Conservation (phyloP, 1,139 yeast species). For the Debaryomycetaceae sp. region DNA sequence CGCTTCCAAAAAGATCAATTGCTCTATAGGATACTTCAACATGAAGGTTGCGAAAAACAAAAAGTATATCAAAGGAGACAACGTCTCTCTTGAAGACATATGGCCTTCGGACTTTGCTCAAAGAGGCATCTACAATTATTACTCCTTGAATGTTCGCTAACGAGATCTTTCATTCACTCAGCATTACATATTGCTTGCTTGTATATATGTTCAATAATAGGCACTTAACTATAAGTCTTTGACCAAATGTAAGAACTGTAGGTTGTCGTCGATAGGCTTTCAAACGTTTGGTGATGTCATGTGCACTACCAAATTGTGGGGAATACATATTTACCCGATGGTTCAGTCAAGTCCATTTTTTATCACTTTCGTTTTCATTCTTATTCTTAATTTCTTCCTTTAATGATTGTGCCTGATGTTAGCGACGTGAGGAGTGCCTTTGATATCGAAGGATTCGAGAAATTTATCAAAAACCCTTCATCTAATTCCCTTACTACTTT, state of each 20-base stretch:
- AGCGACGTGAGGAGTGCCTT: slow-evolving; percentile 36
- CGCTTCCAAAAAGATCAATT: slow-evolving; percentile 61
- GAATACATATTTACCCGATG: no score
- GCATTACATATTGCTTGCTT: not conserved
- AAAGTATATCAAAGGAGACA: slow-evolving; percentile 20
- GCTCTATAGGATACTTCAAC: slow-evolving; percentile 51
- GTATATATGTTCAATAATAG: not conserved
- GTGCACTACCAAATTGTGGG: no score
- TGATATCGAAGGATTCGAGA: slow-evolving; percentile 28
- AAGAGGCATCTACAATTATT: slow-evolving; percentile 71
- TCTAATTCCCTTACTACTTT: slow-evolving; percentile 10
- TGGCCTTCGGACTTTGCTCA: slow-evolving; percentile 67
- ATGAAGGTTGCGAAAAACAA: slow-evolving; percentile 34
- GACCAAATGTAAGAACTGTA: no score
- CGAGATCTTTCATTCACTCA: not conserved
- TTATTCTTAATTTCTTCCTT: not conserved
- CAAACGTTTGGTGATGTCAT: no score
- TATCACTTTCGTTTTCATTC: not conserved
- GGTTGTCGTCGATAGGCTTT: no score
- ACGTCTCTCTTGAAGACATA: slow-evolving; percentile 40
- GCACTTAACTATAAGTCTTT: not conserved
- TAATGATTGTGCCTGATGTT: slow-evolving; percentile 14
- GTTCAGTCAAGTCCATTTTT: no score
- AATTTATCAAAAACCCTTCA: slow-evolving; percentile 18
- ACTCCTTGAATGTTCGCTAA: slow-evolving; percentile 46